Base-by-base conservation (phyloP, 2,329 filamentous ascomycete genomes). In the Leptosphaerulina australis region DNA sequence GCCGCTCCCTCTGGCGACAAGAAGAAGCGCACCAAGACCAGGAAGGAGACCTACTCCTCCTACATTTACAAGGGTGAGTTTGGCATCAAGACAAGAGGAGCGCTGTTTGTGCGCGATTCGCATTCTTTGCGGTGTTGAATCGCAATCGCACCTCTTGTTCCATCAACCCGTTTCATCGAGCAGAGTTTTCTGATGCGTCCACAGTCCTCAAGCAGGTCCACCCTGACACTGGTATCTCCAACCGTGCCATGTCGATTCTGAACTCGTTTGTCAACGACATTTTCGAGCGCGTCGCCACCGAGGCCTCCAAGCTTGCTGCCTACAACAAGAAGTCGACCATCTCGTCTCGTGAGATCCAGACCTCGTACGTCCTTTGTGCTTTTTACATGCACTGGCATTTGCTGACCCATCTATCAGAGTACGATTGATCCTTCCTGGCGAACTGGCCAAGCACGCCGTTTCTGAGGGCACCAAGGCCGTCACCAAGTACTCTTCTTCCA, bases 261-360 rank as follows among this genome's bases (percentile, higher is more conserved):
- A 99, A 99, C 88, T 99, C 94, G 0, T 99, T 99, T 75, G 94
- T 99, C 83, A 99, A 97, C 77, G 91, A 99, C 73, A 99, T 99
- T 77, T 99, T 99, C 77, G 94, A 99, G 88, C 92, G 94, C 69
- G 93, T 99, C 68, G 94, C 94, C 62, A 97, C 94, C 53, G 94
- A 99, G 81, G 94, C 94, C 43, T 96, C 91, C 76, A 99, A 99
- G 88, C 88, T 99, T 56, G 94, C 94, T 67, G 94, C 94, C 60
- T 99, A 99, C 85, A 99, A 99, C 88, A 99, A 97, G 89, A 99
- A 99, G 86, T 97, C 93, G 41, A 99, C 94, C 76, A 99, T 99
- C 81, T 97, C 93, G 45, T 97, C 94, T 66, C 89, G 94, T 74
- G 94, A 99, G 82, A 99, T 99, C 75, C 94, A 99, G 85, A 99